Evolutionary conservation across 768 basidiomycete genomes (phyloP), one percentile per base, ranked within the genome.

Genomic region (Auriculariales sp.): DNA sequence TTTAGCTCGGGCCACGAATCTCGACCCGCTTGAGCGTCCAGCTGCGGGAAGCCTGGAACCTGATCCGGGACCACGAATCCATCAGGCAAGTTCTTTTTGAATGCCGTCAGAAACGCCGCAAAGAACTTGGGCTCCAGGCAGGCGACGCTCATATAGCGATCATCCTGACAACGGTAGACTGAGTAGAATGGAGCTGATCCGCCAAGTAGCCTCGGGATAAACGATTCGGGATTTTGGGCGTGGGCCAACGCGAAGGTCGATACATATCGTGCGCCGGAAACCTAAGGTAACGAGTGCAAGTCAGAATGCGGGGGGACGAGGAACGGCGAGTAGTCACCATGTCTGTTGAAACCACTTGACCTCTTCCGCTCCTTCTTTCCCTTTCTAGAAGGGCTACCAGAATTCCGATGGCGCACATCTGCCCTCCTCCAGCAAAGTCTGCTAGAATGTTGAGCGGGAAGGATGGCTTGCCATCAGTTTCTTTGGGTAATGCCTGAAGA

Each of bases 401-500:
- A 47, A 89, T 78, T 4, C 86, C 84, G n/a, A 77, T 61, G 0
- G 73, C 83, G 53, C 82, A 86, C 53, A 77, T 72, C 27, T 86
- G 61, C 5, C 86, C 85, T 3, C 87, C 87, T 2, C 85, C 87
- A 1, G 81, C 88, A 62, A 90, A 89, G 58, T 89, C 88, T 10
- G 79, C 85, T 4, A 90, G 69, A 12, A 89, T 59, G 57, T 91
- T 90, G 34, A 83, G 61, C 6, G 87, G 88, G 51, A 82, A 83
- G 30, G 62, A 64, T 0, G 87, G 87, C 55, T 79, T 82, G 10
- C 74, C 75, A 19, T 59, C 57, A 1, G 69, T 71, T 86, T 77
- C 78, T 86, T 39, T 5, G 11, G 6, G 10, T 14, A 19, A 11
- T 35, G 17, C 32, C 22, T 31, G 31, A 53, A 46, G n/a, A 17